Evolutionary conservation across 75 land plant genomes (phyloP).

Genomic region (Pseudotsuga menziesii): DNA sequence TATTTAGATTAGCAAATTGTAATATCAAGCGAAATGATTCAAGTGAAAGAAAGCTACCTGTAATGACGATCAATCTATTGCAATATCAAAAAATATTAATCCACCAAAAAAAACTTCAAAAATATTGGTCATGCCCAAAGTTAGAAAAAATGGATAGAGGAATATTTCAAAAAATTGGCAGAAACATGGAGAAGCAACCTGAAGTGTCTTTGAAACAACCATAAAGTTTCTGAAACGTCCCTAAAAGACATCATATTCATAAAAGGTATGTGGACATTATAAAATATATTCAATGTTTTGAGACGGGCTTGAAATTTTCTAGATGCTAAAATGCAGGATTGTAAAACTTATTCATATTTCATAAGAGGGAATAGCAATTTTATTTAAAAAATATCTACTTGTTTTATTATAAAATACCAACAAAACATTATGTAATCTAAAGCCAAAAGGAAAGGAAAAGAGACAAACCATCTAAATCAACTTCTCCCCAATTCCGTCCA

Average conservation of each 20-base stretch:
- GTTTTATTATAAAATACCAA: not conserved
- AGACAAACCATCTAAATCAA: slow-evolving; percentile 62
- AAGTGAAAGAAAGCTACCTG: not conserved
- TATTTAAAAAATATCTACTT: not conserved
- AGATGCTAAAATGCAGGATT: not conserved
- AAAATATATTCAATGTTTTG: not conserved
- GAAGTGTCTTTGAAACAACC: not conserved
- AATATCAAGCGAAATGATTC: not conserved
- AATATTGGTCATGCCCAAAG: not conserved
- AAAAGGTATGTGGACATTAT: not conserved
- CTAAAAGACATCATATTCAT: not conserved
- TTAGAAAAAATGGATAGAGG: not conserved
- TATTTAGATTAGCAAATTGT: not conserved
- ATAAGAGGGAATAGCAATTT: not conserved
- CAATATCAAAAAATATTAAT: not conserved
- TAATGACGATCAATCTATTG: not conserved
- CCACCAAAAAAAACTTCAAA: not conserved
- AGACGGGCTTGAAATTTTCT: not conserved
- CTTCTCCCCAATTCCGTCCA: slow-evolving; percentile 79
- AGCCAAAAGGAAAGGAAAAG: not conserved
- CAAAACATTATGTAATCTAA: not conserved
- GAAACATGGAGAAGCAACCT: not conserved
- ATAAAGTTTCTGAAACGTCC: not conserved
- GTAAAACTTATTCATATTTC: not conserved
- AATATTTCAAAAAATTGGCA: not conserved